Evolutionary conservation across 768 basidiomycete genomes (phyloP), one percentile per base, ranked within the genome.

Genomic region (Calocybe cyanea): DNA sequence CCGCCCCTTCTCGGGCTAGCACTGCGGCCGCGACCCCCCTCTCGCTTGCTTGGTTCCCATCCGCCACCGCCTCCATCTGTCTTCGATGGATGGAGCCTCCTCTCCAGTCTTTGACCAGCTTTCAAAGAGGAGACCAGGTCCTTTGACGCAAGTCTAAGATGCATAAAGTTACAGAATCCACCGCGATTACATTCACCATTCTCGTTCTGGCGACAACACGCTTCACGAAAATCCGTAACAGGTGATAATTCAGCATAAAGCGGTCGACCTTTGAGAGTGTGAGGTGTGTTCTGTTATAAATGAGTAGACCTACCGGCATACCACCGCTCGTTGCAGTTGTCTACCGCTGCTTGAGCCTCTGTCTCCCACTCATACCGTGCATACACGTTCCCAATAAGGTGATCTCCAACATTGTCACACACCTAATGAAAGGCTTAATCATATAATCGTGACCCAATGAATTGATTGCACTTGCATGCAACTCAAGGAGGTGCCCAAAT

Each of bases 161-260:
- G 94, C 92, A 97, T 96, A 62, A 99, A 99, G 66, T 99, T 98
- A 68, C 95, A 98, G 71, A 96, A 97, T 2, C 93, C 93, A 23
- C 95, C 96, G 34, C 96, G 85, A 58, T 95, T 95, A 66, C 96
- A 99, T 67, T 95, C 91, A 7, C 96, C 96, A 56, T 97, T 88
- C 64, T 99, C 96, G 57, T 99, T 98, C 66, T 99, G 96, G 38
- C 96, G 81, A 65, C 96, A 99, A 63, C 96, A 99, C 0, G 94
- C 94, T 69, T 99, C 96, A 40, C 94, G 85, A 65, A 99, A 99
- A 68, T 99, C 96, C 21, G 94, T 98, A 14, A 99, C 96, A 10
- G 96, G 96, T 1, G 92, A 94, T 19, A 99, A 77, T 60, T 99
- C 96, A n/a, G 92, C 92, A 59, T 94, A 94, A 23, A 99, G 71